Conservation (phyloP, 2,329 filamentous ascomycete species). For the Colletotrichum sp. region DNA sequence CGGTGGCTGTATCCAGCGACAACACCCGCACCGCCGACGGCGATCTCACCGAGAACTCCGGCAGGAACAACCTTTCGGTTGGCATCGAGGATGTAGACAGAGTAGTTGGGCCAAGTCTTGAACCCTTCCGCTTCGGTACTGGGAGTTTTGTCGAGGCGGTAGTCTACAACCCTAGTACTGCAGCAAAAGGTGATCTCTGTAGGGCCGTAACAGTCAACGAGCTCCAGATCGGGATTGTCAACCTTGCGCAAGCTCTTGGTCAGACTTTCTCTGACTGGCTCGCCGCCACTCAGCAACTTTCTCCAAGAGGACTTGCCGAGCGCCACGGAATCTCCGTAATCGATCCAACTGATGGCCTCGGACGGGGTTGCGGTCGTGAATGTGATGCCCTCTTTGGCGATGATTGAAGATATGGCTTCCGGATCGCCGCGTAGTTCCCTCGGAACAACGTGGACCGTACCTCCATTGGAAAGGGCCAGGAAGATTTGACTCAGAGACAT, state of each 20-base stretch:
- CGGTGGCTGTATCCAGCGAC: conserved; percentile 36
- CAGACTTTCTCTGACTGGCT: not conserved
- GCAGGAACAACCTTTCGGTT: conserved; percentile 37
- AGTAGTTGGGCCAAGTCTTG: conserved; percentile 27
- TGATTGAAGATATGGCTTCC: conserved; percentile 35
- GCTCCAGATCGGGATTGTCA: conserved; percentile 9
- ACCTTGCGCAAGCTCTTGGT: conserved; percentile 13
- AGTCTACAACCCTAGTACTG: not conserved
- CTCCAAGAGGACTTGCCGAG: conserved; percentile 22
- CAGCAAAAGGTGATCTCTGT: conserved; percentile 28
- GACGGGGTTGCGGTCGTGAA: conserved; percentile 44
- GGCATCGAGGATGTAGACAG: conserved; percentile 46
- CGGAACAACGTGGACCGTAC: conserved; percentile 38
- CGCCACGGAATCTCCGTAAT: conserved; percentile 13
- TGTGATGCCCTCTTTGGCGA: conserved; percentile 38
- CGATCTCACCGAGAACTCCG: conserved; percentile 38
- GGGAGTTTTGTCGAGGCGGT: conserved; percentile 25
- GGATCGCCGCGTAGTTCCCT: conserved; percentile 35
- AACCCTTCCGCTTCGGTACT: not conserved
- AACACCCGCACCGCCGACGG: conserved; percentile 33
- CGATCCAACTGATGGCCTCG: conserved; percentile 39
- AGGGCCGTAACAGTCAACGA: conserved; percentile 29
- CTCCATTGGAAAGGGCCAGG: conserved; percentile 38
- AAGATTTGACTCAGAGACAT: conserved; percentile 43
- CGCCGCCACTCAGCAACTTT: conserved; percentile 23